These are phyloP conservation scores for Carex sylvatica DNA, from an alignment of 202 grass and related monocot species.

Conservation along the genomic window DNA sequence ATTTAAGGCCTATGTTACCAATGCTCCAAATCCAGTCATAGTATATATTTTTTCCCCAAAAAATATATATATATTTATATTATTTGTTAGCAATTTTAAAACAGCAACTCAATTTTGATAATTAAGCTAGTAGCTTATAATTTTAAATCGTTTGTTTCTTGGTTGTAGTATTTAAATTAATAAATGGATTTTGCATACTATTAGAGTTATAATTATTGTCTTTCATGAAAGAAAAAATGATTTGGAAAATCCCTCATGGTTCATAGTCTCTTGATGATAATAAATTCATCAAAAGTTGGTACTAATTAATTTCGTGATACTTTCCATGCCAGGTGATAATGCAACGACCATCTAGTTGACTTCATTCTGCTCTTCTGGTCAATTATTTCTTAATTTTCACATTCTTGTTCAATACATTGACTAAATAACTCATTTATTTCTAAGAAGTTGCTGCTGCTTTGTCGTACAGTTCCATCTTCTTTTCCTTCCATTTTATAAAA, in stretches of 20 bases:
- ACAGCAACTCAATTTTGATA: neutral
- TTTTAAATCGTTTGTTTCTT: neutral
- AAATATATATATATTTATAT: no score
- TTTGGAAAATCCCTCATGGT: neutral
- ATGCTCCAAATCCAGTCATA: neutral
- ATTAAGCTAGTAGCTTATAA: neutral
- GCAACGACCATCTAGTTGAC: neutral
- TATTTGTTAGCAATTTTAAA: neutral
- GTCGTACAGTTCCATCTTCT: neutral
- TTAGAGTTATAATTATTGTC: neutral
- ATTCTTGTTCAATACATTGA: neutral
- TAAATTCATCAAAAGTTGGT: neutral
- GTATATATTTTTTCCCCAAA: neutral
- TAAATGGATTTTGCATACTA: no score
- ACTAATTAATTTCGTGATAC: conserved; percentile 6
- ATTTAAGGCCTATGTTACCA: neutral
- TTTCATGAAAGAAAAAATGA: no score
- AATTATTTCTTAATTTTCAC: neutral
- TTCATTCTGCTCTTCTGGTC: neutral
- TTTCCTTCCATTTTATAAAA: neutral
- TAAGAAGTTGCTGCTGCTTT: neutral
- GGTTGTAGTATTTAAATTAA: no score
- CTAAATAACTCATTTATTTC: neutral
- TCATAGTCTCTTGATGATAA: neutral
- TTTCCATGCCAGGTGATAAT: neutral